A percentile compares a stretch with the other conserved stretches of the same genome.
Evolutionary conservation across 331 rosid genomes (phyloP).

Genomic region (Rhamnella rubrinervis): DNA sequence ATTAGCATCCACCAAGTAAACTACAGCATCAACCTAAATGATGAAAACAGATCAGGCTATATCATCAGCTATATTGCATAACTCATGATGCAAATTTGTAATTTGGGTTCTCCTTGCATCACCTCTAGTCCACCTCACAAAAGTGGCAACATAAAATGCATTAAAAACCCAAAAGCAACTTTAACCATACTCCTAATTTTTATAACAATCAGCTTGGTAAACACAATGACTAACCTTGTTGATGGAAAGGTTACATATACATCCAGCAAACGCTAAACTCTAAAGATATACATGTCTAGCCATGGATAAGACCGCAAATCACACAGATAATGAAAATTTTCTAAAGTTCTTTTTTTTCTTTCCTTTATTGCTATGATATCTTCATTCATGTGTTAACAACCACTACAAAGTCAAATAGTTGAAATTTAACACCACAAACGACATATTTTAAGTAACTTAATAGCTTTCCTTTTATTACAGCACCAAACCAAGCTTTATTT

Average conservation of each 20-base stretch:
- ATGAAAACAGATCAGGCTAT: neutral
- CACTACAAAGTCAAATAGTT: neutral
- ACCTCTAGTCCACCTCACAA: neutral
- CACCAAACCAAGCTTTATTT: neutral
- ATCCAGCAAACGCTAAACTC: neutral
- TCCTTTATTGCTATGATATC: neutral
- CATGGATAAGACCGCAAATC: neutral
- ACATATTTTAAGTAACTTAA: neutral
- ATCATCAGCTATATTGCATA: neutral
- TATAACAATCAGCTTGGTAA: neutral
- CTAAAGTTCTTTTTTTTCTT: neutral
- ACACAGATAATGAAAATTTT: neutral
- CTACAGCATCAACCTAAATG: slow-evolving; percentile 80
- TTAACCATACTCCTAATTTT: neutral
- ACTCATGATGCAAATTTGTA: neutral
- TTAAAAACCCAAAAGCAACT: neutral
- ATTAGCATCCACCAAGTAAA: slow-evolving; percentile 74
- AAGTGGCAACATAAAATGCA: neutral
- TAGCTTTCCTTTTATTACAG: neutral
- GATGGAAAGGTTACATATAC: neutral
- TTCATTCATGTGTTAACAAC: too few relatives aligned
- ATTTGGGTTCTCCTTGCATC: neutral
- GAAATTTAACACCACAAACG: neutral
- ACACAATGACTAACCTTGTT: neutral
- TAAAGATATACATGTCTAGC: neutral